Base-by-base conservation (phyloP, 2,329 filamentous ascomycete genomes). In the Geoglossum cookeanum region DNA sequence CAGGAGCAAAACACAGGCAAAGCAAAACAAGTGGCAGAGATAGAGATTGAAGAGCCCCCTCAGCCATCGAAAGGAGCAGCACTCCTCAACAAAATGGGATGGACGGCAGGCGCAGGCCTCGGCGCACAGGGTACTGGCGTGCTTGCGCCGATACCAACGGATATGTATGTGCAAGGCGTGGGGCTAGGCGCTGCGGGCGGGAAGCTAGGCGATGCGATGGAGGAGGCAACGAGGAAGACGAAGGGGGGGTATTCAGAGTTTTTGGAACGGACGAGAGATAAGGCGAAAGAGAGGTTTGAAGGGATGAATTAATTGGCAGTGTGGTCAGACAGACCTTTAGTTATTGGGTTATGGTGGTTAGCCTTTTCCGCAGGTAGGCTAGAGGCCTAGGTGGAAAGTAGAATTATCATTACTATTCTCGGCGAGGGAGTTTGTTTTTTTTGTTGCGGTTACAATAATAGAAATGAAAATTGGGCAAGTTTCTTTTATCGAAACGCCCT, bases 61-160 rank as follows among this genome's bases (percentile, higher is more conserved):
- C 64, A 63, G 0, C 65, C 67, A 13, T 75, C 74, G 3, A 75
- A 75, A 63, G 74, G 74, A n/a, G 74, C 74, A 2, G 70, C 73
- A 1, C 67, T 76, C 13, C 69, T 76, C 9, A 72, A 70, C 58
- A 75, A 75, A 59, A 75, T 76, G 74, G 74, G 74, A 17, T 75
- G 74, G 70, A 70, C 69, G 1, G 71, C 68, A 3, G 74, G 74
- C 0, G 67, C 71, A 55, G 74, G 74, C 1, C 66, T 76, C 8
- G 74, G 74, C 45, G 73, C 72, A 3, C 68, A 73, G 60, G 73
- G 73, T 1, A 72, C 71, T 1, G 74, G 74, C 22, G 71, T 74
- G 63, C 72, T 70, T 0, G 71, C 68, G 1, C 72, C 73, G 0
- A 73, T 76, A 56, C 65, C 69, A 11, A 73, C 73, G 4, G 71